Evolutionary conservation across 139 green algal genomes (phyloP).

Genomic region (Dunaliella sp.): DNA sequence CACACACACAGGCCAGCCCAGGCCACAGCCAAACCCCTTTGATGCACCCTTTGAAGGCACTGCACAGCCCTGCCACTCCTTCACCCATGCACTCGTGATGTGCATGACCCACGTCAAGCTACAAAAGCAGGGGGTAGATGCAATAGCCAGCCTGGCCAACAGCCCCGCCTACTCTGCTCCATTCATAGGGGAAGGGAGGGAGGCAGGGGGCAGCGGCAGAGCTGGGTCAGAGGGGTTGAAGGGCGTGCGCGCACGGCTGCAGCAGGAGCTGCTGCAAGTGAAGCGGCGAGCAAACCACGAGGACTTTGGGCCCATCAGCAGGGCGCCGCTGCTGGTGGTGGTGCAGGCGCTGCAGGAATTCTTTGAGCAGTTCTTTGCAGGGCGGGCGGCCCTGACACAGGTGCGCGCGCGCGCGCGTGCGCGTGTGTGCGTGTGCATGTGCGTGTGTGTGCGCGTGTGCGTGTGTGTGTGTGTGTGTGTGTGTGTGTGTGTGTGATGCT

Average conservation of each 20-base stretch:
- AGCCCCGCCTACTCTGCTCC: neutral
- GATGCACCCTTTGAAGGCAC: no score
- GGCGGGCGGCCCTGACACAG: neutral
- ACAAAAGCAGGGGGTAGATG: slow-evolving; percentile 4
- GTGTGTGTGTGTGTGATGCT: neutral
- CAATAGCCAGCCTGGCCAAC: neutral
- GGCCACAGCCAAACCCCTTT: no score
- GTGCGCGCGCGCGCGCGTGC: neutral
- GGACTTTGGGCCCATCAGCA: slow-evolving; percentile 2
- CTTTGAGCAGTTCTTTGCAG: slow-evolving; percentile 30
- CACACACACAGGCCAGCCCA: no score
- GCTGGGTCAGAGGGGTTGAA: neutral
- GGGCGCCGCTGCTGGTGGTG: slow-evolving; percentile 21
- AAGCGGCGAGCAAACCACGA: neutral
- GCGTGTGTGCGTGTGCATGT: neutral
- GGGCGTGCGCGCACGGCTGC: neutral
- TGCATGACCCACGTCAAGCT: slow-evolving; percentile 16
- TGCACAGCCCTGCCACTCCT: neutral
- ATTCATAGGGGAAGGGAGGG: neutral
- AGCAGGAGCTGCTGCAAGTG: neutral
- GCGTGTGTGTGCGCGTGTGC: neutral
- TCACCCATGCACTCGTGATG: slow-evolving; percentile 11
- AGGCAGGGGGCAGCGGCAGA: neutral
- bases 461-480: neutral
- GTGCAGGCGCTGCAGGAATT: slow-evolving; percentile 31